Conservation (phyloP, 108 stramenopile genomes). For the Nannochloropsis gaditana region DNA sequence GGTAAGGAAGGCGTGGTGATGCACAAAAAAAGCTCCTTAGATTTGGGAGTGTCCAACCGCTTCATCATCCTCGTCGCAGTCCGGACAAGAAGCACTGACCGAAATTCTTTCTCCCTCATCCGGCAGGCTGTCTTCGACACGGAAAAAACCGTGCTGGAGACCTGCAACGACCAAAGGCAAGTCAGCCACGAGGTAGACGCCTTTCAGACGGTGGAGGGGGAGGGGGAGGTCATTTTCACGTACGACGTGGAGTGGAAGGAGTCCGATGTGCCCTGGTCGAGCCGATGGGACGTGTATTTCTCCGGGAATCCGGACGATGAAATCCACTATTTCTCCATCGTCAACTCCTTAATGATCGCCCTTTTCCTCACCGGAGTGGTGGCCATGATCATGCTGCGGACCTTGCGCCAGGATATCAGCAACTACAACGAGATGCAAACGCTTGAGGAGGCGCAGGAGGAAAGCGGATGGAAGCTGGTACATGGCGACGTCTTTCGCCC, state of each 20-base stretch:
- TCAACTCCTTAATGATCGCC: conserved; percentile 97
- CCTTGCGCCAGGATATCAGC: conserved; percentile 81
- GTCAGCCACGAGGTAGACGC: conserved; percentile 43
- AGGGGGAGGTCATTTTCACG: conserved; percentile 74
- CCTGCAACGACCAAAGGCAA: conserved; percentile 23
- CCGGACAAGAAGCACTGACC: neutral
- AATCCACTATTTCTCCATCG: conserved; percentile 97
- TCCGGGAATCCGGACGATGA: conserved; percentile 74
- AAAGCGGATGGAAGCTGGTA: conserved; percentile 96
- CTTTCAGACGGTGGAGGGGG: conserved; percentile 8
- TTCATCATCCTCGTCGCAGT: neutral
- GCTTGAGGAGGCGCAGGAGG: conserved; percentile 79
- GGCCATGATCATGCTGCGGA: conserved; percentile 81
- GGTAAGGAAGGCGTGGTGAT: conserved; percentile 70
- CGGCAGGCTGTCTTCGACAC: conserved; percentile 11
- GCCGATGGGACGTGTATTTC: conserved; percentile 92
- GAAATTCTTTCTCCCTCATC: neutral
- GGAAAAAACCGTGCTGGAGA: neutral
- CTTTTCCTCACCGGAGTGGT: conserved; percentile 93
- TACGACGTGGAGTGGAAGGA: conserved; percentile 92
- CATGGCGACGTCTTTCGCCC: conserved; percentile 97
- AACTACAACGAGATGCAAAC: conserved; percentile 72
- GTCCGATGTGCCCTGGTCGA: conserved; percentile 84
- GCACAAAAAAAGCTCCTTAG: conserved; percentile 48
- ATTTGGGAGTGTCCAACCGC: neutral